Base-by-base conservation (phyloP, 2,329 filamentous ascomycete genomes). In the Colletotrichum karsti region DNA sequence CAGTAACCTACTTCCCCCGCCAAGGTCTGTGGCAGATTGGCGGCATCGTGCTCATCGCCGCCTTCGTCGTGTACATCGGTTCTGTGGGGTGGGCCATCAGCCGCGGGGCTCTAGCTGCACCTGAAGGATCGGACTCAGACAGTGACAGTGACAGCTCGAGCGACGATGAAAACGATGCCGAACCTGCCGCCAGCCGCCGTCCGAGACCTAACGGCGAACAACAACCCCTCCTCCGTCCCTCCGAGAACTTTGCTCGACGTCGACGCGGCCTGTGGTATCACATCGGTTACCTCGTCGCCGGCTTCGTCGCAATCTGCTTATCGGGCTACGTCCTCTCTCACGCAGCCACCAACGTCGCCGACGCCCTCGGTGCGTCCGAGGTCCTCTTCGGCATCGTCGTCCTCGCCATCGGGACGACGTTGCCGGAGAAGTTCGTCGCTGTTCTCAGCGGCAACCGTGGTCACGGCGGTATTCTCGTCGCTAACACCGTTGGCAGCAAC, bases 371-470 rank as follows among this genome's bases (percentile, higher is more conserved):
- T 9, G 74, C 86, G 2, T 86, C 85, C 5, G 81, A 81, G 50
- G 79, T 81, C 0, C 73, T 87, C 30, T 80, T 87, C 57, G 83
- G 84, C 8, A 73, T 86, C 15, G 81, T 82, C 0, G 72, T 87
- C 22, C 75, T 88, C 39, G 80, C 84, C 1, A 77, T 88, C 69
- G 85, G 84, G 5, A 88, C 85, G 0, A 87, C 85, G 0, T 74
- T 88, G 2, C 85, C 86, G 0, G 85, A 88, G 70, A 87, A 87
- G 71, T 78, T 87, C 41, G 72, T 88, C 51, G 82, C 85, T 1
- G 76, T 87, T 4, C 69, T 87, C 24, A 84, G 84, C 66, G 82
- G 84, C 15, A 76, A 72, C 10, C 79, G 82, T 13, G 84, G 83
- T 5, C 81, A 87, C 18, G 73, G 75, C 2, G 84, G 84, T 2